Evolutionary conservation across 306 rosid species (phyloP).

Genomic region (Coriaria nepalensis): DNA sequence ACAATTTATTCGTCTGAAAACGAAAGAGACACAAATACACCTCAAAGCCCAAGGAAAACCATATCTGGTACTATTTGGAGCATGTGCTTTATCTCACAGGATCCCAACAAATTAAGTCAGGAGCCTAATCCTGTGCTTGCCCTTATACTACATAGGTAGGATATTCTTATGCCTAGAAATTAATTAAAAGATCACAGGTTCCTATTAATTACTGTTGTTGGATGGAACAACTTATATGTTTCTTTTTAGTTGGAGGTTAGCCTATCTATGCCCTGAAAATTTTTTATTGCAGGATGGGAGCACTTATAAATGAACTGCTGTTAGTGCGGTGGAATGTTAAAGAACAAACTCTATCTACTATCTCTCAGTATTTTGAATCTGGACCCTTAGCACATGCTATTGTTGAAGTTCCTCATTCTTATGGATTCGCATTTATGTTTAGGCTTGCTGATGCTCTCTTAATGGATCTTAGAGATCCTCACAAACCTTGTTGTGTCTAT

Average conservation of each 20-base stretch:
- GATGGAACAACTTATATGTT: slow-evolving; percentile 16
- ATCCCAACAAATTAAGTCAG: slow-evolving; percentile 33
- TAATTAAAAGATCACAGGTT: background rate
- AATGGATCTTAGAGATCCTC: slow-evolving; percentile 76
- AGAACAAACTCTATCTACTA: slow-evolving; percentile 32
- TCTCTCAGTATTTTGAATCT: slow-evolving; percentile 52
- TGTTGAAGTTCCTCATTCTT: slow-evolving; percentile 70
- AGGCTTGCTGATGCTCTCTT: slow-evolving; percentile 79
- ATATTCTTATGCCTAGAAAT: slow-evolving; percentile 1
- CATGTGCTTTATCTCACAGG: slow-evolving; percentile 79
- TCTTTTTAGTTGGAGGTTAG: slow-evolving; percentile 9
- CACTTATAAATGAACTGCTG: slow-evolving; percentile 47
- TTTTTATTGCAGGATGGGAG: slow-evolving; percentile 47
- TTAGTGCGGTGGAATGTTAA: slow-evolving; percentile 66
- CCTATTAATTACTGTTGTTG: slow-evolving; percentile 14
- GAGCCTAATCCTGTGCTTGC: slow-evolving; percentile 77
- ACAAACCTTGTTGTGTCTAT: slow-evolving; percentile 46
- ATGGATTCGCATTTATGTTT: slow-evolving; percentile 73
- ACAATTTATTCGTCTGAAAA: slow-evolving; percentile 55
- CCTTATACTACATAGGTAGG: slow-evolving; percentile 67
- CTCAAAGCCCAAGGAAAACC: slow-evolving; percentile 37
- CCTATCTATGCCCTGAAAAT: slow-evolving; percentile 6
- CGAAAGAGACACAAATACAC: slow-evolving; percentile 32
- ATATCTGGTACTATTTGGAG: slow-evolving; percentile 81
- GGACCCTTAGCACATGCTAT: slow-evolving; percentile 67